Evolutionary conservation across 2,329 filamentous ascomycete genomes (phyloP), one percentile per base, ranked within the genome.

Genomic region (Sclerotiophoma versabilis): DNA sequence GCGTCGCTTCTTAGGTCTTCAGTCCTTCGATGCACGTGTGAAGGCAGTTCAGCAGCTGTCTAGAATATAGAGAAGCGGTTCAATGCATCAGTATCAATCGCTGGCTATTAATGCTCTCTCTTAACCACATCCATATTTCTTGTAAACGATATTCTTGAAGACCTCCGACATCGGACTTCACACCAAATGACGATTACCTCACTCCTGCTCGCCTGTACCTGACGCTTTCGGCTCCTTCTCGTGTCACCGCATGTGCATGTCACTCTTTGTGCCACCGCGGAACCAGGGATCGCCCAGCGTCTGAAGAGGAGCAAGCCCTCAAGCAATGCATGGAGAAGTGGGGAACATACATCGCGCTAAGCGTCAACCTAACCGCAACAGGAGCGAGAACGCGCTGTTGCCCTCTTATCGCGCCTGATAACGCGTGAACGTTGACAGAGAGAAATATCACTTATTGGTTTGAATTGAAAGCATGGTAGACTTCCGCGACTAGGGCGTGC

Each of bases 381-480:
- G 43, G 49, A 11, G 30, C 30, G 47, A 49, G 19, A 36, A 19
- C 14, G 38, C 47, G 38, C 30, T 8, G 37, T n/a, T n/a, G n/a
- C 14, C 23, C n/a, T 33, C 26, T 50, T 41, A 27, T 26, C 23
- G 25, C 22, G 12, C 25, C 11, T 27, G 49, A 53, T 53, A 53
- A 53, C 36, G 30, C 3, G 33, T 10, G 14, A 12, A 26, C 17
- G 33, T n/a, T 41, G 45, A 46, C 39, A 26, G 19, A 25, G 12
- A 23, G 51, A 44, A 54, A 49, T 32, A 11, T 10, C 32, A 23
- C 17, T 17, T n/a, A 54, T 54, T 54, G 51, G 51, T 17, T 14
- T 33, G 45, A 54, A 54, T 54, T 49, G 45, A 54, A 54, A 54
- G 46, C 51, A 54, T 45, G 38, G 27, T 34, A 19, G 9, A 45